Base-by-base conservation (phyloP, 768 basidiomycete genomes). In the Boletus rufocinnamomeus region DNA sequence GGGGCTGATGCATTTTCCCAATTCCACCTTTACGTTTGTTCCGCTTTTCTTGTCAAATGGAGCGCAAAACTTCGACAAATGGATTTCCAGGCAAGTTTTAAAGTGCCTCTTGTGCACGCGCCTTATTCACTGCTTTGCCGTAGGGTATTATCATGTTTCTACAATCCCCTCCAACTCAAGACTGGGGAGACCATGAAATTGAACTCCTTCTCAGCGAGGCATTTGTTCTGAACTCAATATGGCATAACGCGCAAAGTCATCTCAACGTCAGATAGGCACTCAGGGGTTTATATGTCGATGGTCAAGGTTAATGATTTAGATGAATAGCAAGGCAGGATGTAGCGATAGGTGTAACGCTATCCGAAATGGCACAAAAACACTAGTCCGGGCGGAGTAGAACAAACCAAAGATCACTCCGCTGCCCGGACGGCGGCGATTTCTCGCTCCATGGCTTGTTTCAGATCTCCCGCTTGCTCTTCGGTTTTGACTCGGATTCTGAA, bases 91-190 rank as follows among this genome's bases (percentile, higher is more conserved):
- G 96, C 91, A 62, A 68, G 80, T 72, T 23, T 7, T 27, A 48
- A 27, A 9, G 16, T 6, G 34, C 49, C 28, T 50, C 25, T 19
- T 45, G 11, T 19, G 13, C 10, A 13, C n/a, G 17, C 0, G 7
- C 56, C 44, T 45, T 58, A 40, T 45, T 58, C 52, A 56, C 35
- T 11, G 6, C 63, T 46, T 38, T 40, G 17, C 1, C 13, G 3
- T 28, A 98, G 96, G 95, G 93, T 56, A 95, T 98, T 72, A 98
- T 99, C 72, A 98, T 99, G 90, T 99, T 97, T 77, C 81, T 99
- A 14, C 93, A 95, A 71, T 93, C 90, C 1, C 80, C 93, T 5
- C 93, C 93, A 16, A 95, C 93, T 7, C 92, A 95, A 69, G 85
- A 84, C 54, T 99, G 97, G 97, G 86, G 88, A 23, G 95, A 98